phyloP scores from a whole-genome alignment of 2,329 filamentous ascomycete species.

The Aciculosporium take region DNA sequence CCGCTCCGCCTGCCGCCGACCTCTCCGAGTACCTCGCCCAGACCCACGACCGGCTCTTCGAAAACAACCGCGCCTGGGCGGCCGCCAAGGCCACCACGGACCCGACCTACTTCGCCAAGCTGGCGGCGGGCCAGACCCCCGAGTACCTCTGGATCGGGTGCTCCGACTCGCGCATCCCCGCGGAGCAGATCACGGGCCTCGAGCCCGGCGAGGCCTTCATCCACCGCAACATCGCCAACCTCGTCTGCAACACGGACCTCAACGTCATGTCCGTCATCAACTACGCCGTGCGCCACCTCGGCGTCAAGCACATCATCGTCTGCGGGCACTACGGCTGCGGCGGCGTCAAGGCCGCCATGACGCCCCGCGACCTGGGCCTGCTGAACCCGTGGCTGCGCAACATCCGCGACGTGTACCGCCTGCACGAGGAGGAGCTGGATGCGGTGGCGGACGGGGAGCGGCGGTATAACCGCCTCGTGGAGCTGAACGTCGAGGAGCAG shows the following conservation, averaged over 20 bases:
- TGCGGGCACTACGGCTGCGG: conserved; percentile 71
- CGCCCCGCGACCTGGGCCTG: conserved; percentile 53
- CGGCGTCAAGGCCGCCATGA: conserved; percentile 62
- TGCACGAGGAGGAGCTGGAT: conserved; percentile 58
- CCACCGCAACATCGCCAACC: conserved; percentile 89
- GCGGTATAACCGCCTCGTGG: conserved; percentile 58
- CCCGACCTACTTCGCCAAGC: conserved; percentile 50
- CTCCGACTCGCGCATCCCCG: conserved; percentile 81
- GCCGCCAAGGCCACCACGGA: conserved; percentile 41
- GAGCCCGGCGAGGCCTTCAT: conserved; percentile 86
- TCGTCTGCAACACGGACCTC: conserved; percentile 66
- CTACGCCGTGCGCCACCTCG: conserved; percentile 68
- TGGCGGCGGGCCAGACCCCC: conserved; percentile 50
- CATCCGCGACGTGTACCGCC: conserved; percentile 59
- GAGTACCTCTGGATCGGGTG: conserved; percentile 83
- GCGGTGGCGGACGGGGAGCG: conserved; percentile 41
- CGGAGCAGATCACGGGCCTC: conserved; percentile 71
- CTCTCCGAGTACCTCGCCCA: conserved; percentile 38
- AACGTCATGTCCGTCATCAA: conserved; percentile 72
- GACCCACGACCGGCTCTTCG: conserved; percentile 53
- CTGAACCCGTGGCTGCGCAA: conserved; percentile 63
- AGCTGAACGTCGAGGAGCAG: conserved; percentile 71
- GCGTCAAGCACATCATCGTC: conserved; percentile 69
- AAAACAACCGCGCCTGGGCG: conserved; percentile 55
- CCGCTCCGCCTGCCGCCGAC: conserved; percentile 3